Conservation (phyloP, 2,329 filamentous ascomycete species). For the Fusarium sacchari region DNA sequence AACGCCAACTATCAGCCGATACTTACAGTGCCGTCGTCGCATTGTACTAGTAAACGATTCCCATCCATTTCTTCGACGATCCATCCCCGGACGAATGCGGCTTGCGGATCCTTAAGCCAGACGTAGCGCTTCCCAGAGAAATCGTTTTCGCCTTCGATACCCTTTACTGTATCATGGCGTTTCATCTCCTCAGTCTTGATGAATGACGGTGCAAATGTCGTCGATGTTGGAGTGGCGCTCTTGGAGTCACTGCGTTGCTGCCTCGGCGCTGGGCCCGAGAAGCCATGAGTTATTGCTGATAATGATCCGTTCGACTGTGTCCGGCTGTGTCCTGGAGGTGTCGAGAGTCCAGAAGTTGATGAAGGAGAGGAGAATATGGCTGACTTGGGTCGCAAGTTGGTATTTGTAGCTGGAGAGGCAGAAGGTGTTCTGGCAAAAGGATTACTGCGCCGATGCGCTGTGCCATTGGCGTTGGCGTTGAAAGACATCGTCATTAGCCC, state of each 20-base stretch:
- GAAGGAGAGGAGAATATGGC: slow-evolving; percentile 73
- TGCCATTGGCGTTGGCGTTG: slow-evolving; percentile 46
- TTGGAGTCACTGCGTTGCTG: slow-evolving; percentile 69
- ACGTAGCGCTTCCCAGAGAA: slow-evolving; percentile 99
- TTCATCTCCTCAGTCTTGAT: slow-evolving; percentile 87
- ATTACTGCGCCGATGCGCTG: slow-evolving; percentile 79
- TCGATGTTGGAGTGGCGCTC: slow-evolving; percentile 71
- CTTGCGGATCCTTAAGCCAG: slow-evolving; percentile 89
- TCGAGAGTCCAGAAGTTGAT: slow-evolving; percentile 52
- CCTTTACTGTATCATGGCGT: slow-evolving; percentile 66
- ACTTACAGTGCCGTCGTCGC: slow-evolving; percentile 88
- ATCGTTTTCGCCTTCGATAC: slow-evolving; percentile 97
- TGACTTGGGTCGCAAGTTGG: slow-evolving; percentile 75
- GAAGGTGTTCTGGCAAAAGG: slow-evolving; percentile 79
- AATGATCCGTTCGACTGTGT: slow-evolving; percentile 73
- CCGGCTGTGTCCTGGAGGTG: slow-evolving; percentile 68
- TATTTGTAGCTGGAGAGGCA: slow-evolving; percentile 68
- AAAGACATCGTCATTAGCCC: slow-evolving; percentile 48
- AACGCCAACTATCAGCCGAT: neutral
- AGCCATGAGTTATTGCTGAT: slow-evolving; percentile 36
- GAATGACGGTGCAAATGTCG: slow-evolving; percentile 95
- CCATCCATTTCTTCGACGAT: slow-evolving; percentile 82
- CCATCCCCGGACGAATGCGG: slow-evolving; percentile 92
- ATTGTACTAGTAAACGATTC: slow-evolving; percentile 83
- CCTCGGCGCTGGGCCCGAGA: slow-evolving; percentile 21